Percentiles rank a stretch among this genome's conserved stretches.
phyloP scores from a whole-genome alignment of 2,329 filamentous ascomycete genomes.

The Ophiosphaerella narmari region DNA sequence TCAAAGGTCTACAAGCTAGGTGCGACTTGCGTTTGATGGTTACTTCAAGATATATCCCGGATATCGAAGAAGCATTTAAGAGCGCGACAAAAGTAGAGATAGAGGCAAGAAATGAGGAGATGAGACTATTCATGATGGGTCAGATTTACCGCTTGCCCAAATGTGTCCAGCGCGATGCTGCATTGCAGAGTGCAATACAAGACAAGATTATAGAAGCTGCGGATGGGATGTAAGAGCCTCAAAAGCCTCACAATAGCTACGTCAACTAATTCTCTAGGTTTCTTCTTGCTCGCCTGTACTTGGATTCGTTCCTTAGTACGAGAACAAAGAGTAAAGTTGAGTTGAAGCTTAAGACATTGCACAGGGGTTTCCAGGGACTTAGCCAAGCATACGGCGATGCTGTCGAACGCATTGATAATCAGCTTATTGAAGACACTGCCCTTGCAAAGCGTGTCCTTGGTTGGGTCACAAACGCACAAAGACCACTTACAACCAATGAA shows the following conservation, averaged over 20 bases:
- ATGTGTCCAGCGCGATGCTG: conserved; percentile 12
- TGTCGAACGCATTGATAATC: conserved; percentile 44
- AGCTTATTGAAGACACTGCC: conserved; percentile 33
- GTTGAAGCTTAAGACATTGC: neutral
- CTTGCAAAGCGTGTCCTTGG: conserved; percentile 41
- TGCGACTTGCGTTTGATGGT: conserved; percentile 8
- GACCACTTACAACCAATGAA: conserved; percentile 18
- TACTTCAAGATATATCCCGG: conserved; percentile 20
- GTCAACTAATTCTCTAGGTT: conserved; percentile 2
- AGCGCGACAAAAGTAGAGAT: conserved; percentile 12
- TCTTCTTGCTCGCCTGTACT: conserved; percentile 2
- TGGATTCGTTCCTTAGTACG: conserved; percentile 1
- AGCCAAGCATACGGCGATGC: conserved; percentile 12
- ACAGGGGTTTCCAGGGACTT: neutral
- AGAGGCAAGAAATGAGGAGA: conserved; percentile 20
- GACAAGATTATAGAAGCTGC: conserved; percentile 21
- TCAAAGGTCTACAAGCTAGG: conserved; percentile 9
- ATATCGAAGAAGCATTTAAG: conserved; percentile 11
- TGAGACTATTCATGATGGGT: conserved; percentile 15
- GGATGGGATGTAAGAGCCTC: neutral
- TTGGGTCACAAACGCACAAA: conserved; percentile 15
- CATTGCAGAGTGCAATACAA: conserved; percentile 18
- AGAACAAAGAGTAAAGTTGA: neutral
- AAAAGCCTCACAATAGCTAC: neutral
- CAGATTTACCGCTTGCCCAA: conserved; percentile 18